phyloP scores from a whole-genome alignment of 2,329 filamentous ascomycete species.

The Phialemonium atrogriseum region DNA sequence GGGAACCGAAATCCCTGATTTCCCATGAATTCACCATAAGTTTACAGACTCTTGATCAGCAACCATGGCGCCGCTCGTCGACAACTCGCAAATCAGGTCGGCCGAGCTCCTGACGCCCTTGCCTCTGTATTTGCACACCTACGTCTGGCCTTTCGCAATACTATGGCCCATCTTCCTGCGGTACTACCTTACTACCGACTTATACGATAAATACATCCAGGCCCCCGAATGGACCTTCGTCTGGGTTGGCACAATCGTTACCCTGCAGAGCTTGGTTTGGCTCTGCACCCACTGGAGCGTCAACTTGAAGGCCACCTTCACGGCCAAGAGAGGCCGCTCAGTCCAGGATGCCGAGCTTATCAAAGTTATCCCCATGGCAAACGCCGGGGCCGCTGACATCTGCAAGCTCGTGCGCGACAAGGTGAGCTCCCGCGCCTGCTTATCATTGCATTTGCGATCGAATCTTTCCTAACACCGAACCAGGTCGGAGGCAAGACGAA shows the following conservation, averaged over 20 bases:
- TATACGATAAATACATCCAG: constrained; percentile 85
- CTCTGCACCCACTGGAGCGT: constrained; percentile 98
- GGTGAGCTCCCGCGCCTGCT: constrained; percentile 26
- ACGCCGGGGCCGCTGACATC: constrained; percentile 84
- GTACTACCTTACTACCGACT: constrained; percentile 73
- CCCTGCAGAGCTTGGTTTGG: constrained; percentile 82
- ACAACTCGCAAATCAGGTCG: constrained; percentile 81
- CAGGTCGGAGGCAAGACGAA: constrained; percentile 66
- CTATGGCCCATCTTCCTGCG: constrained; percentile 88
- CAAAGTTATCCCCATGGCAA: constrained; percentile 84
- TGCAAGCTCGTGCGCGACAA: constrained; percentile 72
- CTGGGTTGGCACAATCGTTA: constrained; percentile 82
- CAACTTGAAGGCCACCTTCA: constrained; percentile 74
- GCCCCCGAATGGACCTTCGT: constrained; percentile 98
- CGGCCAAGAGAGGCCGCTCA: constrained; percentile 59
- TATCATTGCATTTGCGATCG: no score
- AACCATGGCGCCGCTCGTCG: constrained; percentile 66
- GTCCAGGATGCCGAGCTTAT: constrained; percentile 74
- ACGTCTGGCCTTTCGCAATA: constrained; percentile 87
- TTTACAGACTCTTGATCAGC: neutral
- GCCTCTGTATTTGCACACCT: constrained; percentile 71
- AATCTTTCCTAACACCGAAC: constrained; percentile 7
- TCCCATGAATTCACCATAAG: neutral
- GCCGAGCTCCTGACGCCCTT: constrained; percentile 85
- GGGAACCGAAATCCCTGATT: no score